Percentiles rank a stretch among this genome's conserved stretches.
phyloP scores from a whole-genome alignment of 352 stramenopile genomes.

The Thraustochytrium striatum region DNA sequence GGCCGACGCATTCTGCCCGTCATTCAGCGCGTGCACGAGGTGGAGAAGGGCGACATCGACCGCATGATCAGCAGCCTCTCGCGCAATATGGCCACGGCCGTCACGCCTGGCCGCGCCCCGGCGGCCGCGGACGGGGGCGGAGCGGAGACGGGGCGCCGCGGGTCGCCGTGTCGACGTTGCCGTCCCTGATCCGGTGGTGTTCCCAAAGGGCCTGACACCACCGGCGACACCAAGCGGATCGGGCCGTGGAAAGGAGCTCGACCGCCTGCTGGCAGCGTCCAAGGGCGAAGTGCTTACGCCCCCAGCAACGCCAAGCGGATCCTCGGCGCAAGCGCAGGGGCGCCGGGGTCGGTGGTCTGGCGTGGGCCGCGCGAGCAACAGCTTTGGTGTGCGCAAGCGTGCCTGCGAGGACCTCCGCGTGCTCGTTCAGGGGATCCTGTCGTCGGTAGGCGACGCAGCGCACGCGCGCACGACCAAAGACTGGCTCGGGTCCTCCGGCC shows the following conservation, averaged over 20 bases:
- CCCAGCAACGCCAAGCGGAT: conserved; percentile 17
- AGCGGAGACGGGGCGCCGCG: not conserved
- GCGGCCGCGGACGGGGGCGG: not conserved
- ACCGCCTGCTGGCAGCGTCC: not conserved
- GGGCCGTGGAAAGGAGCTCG: not conserved
- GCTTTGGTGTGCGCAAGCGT: conserved; percentile 7
- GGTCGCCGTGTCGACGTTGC: not conserved
- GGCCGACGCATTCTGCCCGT: not conserved
- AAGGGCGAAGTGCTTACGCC: not conserved
- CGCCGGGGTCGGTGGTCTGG: not conserved
- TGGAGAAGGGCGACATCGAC: conserved; percentile 2
- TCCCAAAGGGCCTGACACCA: not conserved
- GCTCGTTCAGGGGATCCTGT: not conserved
- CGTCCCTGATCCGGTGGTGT: no score
- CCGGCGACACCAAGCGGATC: not conserved
- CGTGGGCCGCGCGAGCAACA: not conserved
- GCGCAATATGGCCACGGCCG: not conserved
- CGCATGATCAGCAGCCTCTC: conserved; percentile 30
- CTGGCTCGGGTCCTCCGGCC: not conserved
- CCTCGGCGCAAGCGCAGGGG: not conserved
- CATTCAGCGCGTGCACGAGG: conserved; percentile 13
- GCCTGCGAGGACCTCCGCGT: conserved; percentile 13
- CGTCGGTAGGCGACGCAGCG: not conserved
- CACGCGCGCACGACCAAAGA: not conserved
- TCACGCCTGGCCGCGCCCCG: not conserved